Evolutionary conservation across 75 land plant species (phyloP).

Genomic region (Cunninghamia lanceolata): DNA sequence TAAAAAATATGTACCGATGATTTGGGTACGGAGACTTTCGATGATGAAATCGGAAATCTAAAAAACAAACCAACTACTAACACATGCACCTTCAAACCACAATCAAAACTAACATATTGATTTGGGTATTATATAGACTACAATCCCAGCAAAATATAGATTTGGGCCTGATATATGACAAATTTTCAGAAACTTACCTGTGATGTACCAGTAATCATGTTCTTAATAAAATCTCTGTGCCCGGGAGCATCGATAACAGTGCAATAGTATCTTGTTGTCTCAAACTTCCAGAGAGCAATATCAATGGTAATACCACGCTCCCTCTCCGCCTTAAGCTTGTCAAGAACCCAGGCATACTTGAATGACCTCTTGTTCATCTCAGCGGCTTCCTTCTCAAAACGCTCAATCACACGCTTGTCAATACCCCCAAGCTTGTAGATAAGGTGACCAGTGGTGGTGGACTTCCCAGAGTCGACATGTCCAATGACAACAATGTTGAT

Average conservation of each 20-base stretch:
- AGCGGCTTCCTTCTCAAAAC: conserved; percentile 28
- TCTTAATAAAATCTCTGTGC: conserved; percentile 40
- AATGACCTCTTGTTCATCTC: conserved; percentile 33
- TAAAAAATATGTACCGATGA: too few species aligned
- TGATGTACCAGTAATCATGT: conserved; percentile 39
- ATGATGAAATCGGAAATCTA: too few species aligned
- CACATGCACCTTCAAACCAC: too few species aligned
- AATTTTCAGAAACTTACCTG: background rate
- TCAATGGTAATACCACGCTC: conserved; percentile 29
- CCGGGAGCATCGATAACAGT: conserved; percentile 41
- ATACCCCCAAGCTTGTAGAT: conserved; percentile 43
- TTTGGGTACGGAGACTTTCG: too few species aligned
- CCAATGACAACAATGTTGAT: conserved; percentile 53
- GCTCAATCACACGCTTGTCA: conserved; percentile 34
- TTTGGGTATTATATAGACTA: too few species aligned
- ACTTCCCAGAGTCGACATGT: conserved; percentile 45
- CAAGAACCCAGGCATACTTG: conserved; percentile 28
- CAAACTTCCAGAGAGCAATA: conserved; percentile 34
- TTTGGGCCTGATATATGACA: too few species aligned
- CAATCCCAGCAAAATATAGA: too few species aligned
- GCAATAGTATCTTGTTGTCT: conserved; percentile 38
- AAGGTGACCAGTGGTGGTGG: conserved; percentile 35
- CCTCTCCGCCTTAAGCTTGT: conserved; percentile 15
- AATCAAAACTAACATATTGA: too few species aligned
- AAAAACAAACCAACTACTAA: too few species aligned